Conservation (phyloP, 2,329 filamentous ascomycete genomes). For the Magnaporthiopsis poae region DNA sequence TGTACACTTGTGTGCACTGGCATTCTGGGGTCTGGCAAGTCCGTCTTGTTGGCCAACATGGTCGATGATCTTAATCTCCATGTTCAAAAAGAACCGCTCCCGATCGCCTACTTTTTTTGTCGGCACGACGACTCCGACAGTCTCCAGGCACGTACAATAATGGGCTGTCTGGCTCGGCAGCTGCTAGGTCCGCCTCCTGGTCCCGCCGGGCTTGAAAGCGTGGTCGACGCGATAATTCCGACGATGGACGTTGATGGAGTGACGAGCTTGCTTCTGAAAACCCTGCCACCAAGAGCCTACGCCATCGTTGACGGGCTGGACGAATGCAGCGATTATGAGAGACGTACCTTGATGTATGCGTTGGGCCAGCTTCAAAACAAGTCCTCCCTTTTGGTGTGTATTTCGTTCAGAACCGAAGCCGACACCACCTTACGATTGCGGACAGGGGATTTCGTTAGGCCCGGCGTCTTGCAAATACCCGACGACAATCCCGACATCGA, state of each 20-base stretch:
- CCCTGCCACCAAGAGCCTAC: slow-evolving; percentile 18
- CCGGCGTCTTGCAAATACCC: slow-evolving; percentile 9
- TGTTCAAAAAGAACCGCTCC: slow-evolving; percentile 5
- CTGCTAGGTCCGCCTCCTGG: slow-evolving; percentile 21
- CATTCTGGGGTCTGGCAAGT: slow-evolving; percentile 35
- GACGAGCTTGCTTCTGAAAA: slow-evolving; percentile 15
- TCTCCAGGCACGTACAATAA: slow-evolving; percentile 19
- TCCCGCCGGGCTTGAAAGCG: slow-evolving; percentile 12
- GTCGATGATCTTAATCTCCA: slow-evolving; percentile 26
- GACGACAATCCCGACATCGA: slow-evolving; percentile 19
- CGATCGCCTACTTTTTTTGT: slow-evolving; percentile 26
- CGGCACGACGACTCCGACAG: slow-evolving; percentile 21
- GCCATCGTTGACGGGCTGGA: slow-evolving; percentile 26
- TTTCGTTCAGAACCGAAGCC: slow-evolving; percentile 11
- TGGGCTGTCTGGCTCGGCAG: slow-evolving; percentile 27
- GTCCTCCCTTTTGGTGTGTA: slow-evolving; percentile 10
- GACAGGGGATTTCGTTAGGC: slow-evolving; percentile 6
- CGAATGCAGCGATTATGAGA: slow-evolving; percentile 16
- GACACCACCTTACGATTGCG: slow-evolving; percentile 3
- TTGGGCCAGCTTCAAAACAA: slow-evolving; percentile 9
- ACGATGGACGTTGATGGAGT: slow-evolving; percentile 12
- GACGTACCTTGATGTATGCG: not conserved
- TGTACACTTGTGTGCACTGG: slow-evolving; percentile 26
- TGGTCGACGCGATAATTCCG: not conserved
- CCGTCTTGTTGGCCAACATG: slow-evolving; percentile 34